These are phyloP conservation scores for Podila verticillata DNA, from an alignment of 192 early-diverging fungal species.

Conservation along the genomic window DNA sequence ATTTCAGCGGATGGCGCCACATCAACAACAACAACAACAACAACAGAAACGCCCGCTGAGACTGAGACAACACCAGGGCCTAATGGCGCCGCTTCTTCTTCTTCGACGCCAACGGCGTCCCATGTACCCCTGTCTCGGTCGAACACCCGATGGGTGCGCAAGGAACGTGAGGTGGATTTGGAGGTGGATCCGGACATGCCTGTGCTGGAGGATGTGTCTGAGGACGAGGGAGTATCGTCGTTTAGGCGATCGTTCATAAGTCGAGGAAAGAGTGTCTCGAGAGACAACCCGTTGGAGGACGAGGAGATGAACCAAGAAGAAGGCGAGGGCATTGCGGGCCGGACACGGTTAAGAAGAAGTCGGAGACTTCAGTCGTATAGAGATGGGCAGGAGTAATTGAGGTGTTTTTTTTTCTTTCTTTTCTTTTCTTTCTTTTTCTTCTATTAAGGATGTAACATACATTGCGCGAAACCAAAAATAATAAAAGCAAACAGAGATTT, in stretches of 20 bases:
- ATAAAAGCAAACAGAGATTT: too few relatives aligned
- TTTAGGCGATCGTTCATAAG: neutral
- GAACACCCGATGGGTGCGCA: neutral
- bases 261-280: neutral
- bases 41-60: neutral
- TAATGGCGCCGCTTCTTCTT: neutral
- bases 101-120: neutral
- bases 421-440: too few relatives aligned
- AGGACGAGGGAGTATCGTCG: neutral
- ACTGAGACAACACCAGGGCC: neutral
- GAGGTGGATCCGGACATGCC: neutral
- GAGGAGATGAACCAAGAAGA: neutral
- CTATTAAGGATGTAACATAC: too few relatives aligned
- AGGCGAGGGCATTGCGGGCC: slow-evolving; percentile 4
- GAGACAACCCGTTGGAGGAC: neutral
- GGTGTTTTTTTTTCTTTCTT: too few relatives aligned
- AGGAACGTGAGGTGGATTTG: neutral
- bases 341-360: slow-evolving; percentile 26
- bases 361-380: slow-evolving; percentile 32
- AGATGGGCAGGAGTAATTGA: neutral
- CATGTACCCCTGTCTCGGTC: neutral
- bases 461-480: too few relatives aligned
- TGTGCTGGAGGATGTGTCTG: neutral
- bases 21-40: neutral
- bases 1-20: neutral